Evolutionary conservation across 306 rosid species (phyloP), one percentile per base, ranked within the genome.

Genomic region (Ormosia semicastrata): DNA sequence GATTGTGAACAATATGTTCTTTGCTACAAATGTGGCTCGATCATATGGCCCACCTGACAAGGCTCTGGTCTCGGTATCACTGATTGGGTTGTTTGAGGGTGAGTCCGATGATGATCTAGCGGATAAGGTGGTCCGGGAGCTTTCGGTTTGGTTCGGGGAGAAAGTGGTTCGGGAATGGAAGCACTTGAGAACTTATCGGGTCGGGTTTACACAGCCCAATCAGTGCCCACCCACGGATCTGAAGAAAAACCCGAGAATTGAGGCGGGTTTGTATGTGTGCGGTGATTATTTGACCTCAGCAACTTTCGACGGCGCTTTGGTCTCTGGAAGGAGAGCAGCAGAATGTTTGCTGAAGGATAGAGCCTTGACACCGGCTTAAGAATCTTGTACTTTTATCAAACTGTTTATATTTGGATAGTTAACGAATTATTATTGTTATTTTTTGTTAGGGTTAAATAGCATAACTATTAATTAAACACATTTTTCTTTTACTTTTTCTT

Each of bases 1-100:
- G 9, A 81, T 95, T 29, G 95, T 95, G 81, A 95, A 93, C 12
- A 95, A 95, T 79, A 95, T 95, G 98, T 95, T 93, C 73, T 95
- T 95, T 52, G 93, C 90, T 0, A 95, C 99, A 0, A 95, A 91
- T 37, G 99, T 95, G 78, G 98, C 92, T 18, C 89, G 87, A 4
- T 88, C 95, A 0, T 95, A 93, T 44, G 98, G 90, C 13, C 97
- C 99, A 18, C 81, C 91, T 1, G 87, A 58, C 3, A 85, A 88
- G 78, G 92, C 89, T 17, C 62, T 95, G 50, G 50, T 95, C 1
- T 95, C 97, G 0, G 94, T 90, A 0, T 89, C 99, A 4, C 81
- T 95, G 32, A 86, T 93, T 32, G 97, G 98, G 17, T 75, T 73
- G 50, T 90, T 81, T 47, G 92, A 88, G 5, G 82, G 43, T 0